Conservation (phyloP, 2,329 filamentous ascomycete genomes). For the Pseudocercospora pini-densiflorae region DNA sequence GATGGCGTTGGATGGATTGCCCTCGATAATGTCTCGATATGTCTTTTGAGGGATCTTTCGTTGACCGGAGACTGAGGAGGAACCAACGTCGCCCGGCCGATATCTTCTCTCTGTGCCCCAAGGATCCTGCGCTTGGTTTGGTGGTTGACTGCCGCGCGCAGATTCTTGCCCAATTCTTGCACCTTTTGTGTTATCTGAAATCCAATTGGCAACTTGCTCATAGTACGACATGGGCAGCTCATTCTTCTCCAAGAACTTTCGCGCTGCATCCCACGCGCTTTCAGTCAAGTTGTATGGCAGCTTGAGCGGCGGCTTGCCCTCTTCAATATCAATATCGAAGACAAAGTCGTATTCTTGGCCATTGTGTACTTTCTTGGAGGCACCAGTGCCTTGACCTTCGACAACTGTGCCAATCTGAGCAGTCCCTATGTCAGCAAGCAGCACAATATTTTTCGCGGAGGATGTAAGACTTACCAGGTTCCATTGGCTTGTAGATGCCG, state of each 20-base stretch:
- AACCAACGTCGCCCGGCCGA: conserved; percentile 67
- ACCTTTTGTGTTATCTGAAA: conserved; percentile 85
- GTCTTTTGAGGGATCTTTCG: conserved; percentile 38
- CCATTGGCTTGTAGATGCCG: conserved; percentile 48
- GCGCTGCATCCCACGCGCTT: conserved; percentile 89
- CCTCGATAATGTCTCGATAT: conserved; percentile 39
- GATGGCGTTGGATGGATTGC: conserved; percentile 44
- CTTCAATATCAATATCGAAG: conserved; percentile 95
- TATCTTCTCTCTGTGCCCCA: conserved; percentile 81
- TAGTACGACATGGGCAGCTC: conserved; percentile 85
- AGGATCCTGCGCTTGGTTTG: conserved; percentile 66
- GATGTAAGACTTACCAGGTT: conserved; percentile 39
- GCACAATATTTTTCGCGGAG: background rate
- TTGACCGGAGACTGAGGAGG: conserved; percentile 36
- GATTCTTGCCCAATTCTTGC: conserved; percentile 69
- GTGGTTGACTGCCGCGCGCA: conserved; percentile 44
- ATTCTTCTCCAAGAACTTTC: conserved; percentile 87
- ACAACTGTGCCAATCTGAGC: conserved; percentile 88
- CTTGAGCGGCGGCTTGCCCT: conserved; percentile 89
- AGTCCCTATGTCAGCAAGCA: background rate
- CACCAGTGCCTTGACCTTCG: conserved; percentile 78
- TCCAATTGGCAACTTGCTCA: conserved; percentile 92
- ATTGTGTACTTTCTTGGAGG: conserved; percentile 70
- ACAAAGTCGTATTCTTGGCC: conserved; percentile 95
- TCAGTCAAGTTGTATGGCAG: conserved; percentile 92